phyloP scores from a whole-genome alignment of 176 grass and related monocot genomes.

The Paspalum notatum region DNA sequence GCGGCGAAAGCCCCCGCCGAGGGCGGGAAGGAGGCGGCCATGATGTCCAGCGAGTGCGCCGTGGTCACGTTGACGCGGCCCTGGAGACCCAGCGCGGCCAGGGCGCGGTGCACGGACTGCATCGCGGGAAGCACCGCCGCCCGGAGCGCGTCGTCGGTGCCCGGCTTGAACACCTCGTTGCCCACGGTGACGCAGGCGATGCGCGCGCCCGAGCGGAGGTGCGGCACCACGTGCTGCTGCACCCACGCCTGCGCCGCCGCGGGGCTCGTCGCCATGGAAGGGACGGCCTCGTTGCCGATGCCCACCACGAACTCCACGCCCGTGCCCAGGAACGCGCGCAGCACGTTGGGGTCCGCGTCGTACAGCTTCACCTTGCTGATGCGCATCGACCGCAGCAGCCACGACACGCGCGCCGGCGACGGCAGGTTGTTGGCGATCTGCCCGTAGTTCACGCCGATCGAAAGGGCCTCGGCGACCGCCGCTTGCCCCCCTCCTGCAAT shows the following conservation, averaged over 20 bases:
- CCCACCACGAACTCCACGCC: constrained; percentile 72
- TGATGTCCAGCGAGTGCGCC: constrained; percentile 69
- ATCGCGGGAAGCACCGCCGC: constrained; percentile 60
- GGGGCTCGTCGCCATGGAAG: constrained; percentile 40
- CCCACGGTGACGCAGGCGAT: constrained; percentile 80
- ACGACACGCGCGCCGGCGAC: constrained; percentile 47
- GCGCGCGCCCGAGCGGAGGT: constrained; percentile 50
- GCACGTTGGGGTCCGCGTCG: constrained; percentile 64
- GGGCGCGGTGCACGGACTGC: constrained; percentile 59
- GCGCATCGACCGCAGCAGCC: constrained; percentile 59
- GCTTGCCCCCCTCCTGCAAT: neutral
- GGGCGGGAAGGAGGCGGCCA: constrained; percentile 66
- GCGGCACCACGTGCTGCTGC: constrained; percentile 46
- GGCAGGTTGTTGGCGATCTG: constrained; percentile 80
- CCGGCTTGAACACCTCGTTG: constrained; percentile 78
- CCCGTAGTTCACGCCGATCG: constrained; percentile 79
- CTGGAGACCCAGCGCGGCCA: constrained; percentile 45
- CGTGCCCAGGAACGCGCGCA: constrained; percentile 63
- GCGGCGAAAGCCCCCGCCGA: constrained; percentile 60
- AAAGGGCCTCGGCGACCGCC: constrained; percentile 22
- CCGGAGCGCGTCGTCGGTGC: constrained; percentile 49
- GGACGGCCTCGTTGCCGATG: constrained; percentile 65
- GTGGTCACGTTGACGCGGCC: constrained; percentile 63
- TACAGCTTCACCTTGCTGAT: constrained; percentile 81
- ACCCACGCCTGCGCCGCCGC: constrained; percentile 63